Base-by-base conservation (phyloP, 1,284 basidiomycete genomes). In the Ceratobasidium sp. region DNA sequence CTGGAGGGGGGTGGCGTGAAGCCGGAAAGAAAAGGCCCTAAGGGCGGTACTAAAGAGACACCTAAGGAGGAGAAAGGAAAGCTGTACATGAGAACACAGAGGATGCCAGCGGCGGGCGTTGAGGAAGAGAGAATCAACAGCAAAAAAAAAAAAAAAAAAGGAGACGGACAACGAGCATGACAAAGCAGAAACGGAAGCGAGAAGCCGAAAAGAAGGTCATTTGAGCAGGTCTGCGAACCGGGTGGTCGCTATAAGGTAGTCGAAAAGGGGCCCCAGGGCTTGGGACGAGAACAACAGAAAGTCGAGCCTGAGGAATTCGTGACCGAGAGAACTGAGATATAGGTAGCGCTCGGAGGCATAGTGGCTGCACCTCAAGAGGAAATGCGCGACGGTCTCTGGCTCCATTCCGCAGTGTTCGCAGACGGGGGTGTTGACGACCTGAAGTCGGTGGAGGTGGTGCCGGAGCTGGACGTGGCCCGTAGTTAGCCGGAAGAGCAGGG, bases 391-490 rank as follows among this genome's bases (percentile, higher is more conserved):
- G 29, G 58, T 49, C 32, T 62, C 31, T 1, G 58, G 12, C 10
- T 42, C 20, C 4, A 3, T 2, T 12, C 31, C 13, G 25, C 43
- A 49, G n/a, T 49, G 42, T 13, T 20, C 40, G 43, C 43, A 62
- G 4, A 5, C 8, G 7, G 43, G 43, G 25, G 58, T 32, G 43
- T 62, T 29, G 1, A 22, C 58, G 1, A 32, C 2, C 32, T 43
- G 29, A 3, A 62, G 6, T 1, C 58, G 42, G 32, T 49, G 17
- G 12, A 62, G 29, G 32, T 62, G 42, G 15, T 22, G 1, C 7
- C n/a, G 25, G 58, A 49, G 58, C n/a, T 47, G 42, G 43, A 49
- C 58, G 13, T 62, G 58, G n/a, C 58, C 58, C 1, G 58, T 29
- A 45, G 35, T 49, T 15, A 62, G 58, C 5, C 58, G 22, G 29